These are phyloP conservation scores for Linnemannia elongata DNA, from an alignment of 192 early-diverging fungal species.

Conservation along the genomic window DNA sequence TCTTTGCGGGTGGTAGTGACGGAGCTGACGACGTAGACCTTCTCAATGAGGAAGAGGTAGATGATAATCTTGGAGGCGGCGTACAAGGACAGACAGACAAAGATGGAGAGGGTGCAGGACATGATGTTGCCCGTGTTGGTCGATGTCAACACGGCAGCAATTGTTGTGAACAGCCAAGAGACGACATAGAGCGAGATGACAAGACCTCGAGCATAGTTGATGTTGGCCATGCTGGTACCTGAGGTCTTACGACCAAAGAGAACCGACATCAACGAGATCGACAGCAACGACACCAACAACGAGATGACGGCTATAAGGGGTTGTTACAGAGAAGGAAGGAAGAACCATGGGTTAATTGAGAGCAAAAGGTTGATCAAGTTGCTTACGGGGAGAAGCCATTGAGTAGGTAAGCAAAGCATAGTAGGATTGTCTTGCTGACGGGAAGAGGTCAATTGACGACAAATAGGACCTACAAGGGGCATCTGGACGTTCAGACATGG, in stretches of 20 bases:
- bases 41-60: slow-evolving; percentile 65
- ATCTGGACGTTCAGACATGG: slow-evolving; percentile 17
- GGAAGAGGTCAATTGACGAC: neutral
- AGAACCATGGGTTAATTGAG: neutral
- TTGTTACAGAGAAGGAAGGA: neutral
- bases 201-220: slow-evolving; percentile 61
- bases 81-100: slow-evolving; percentile 57
- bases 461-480: slow-evolving; percentile 15
- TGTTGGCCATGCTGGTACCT: slow-evolving; percentile 41
- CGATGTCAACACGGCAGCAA: slow-evolving; percentile 54
- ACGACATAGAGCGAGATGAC: slow-evolving; percentile 57
- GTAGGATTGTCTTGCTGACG: neutral
- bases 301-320: slow-evolving; percentile 39
- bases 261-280: slow-evolving; percentile 56
- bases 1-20: slow-evolving; percentile 39
- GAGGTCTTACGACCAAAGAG: slow-evolving; percentile 60
- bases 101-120: slow-evolving; percentile 57
- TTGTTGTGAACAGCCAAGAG: slow-evolving; percentile 62
- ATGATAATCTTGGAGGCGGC: slow-evolving; percentile 59
- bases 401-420: neutral
- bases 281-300: slow-evolving; percentile 50
- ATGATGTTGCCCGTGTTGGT: slow-evolving; percentile 59
- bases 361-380: neutral
- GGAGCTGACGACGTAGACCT: slow-evolving; percentile 44
- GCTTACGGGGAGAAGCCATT: neutral